A percentile compares a stretch with the other conserved stretches of the same genome.
Conservation (phyloP, 148 eudicot genomes). For the Mesembryanthemum crystallinum region DNA sequence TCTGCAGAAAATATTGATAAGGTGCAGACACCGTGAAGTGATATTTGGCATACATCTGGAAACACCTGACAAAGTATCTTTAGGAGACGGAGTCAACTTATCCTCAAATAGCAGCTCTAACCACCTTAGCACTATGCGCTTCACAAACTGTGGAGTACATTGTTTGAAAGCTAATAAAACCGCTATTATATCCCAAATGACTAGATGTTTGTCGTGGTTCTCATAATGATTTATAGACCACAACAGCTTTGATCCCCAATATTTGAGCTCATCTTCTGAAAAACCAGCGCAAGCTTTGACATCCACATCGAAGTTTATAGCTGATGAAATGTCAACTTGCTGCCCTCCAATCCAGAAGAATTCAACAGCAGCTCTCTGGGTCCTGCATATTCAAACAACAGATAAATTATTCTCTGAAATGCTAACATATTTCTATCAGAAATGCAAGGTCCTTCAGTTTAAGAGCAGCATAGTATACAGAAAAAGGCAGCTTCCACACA, state of each 20-base stretch:
- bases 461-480: slow-evolving; percentile 1
- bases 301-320: slow-evolving; percentile 30
- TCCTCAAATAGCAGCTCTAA: slow-evolving; percentile 34
- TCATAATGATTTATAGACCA: slow-evolving; percentile 53
- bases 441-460: not conserved
- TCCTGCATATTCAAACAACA: slow-evolving; percentile 40
- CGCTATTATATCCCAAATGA: slow-evolving; percentile 71
- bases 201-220: slow-evolving; percentile 47
- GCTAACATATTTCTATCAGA: not conserved
- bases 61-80: slow-evolving; percentile 32
- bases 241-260: slow-evolving; percentile 47
- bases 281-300: slow-evolving; percentile 45
- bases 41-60: slow-evolving; percentile 40
- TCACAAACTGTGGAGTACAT: slow-evolving; percentile 41
- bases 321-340: slow-evolving; percentile 32
- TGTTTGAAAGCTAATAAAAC: slow-evolving; percentile 70
- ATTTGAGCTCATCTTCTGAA: slow-evolving; percentile 47
- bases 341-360: slow-evolving; percentile 97
- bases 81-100: slow-evolving; percentile 27
- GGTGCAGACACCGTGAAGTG: slow-evolving; percentile 62
- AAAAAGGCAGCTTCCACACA: not conserved
- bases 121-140: slow-evolving; percentile 54
- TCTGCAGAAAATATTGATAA: slow-evolving; percentile 66
- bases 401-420: not conserved
- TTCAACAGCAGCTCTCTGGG: slow-evolving; percentile 79